phyloP scores from a whole-genome alignment of 2,329 filamentous ascomycete species.

The Epichloe uncinata region DNA sequence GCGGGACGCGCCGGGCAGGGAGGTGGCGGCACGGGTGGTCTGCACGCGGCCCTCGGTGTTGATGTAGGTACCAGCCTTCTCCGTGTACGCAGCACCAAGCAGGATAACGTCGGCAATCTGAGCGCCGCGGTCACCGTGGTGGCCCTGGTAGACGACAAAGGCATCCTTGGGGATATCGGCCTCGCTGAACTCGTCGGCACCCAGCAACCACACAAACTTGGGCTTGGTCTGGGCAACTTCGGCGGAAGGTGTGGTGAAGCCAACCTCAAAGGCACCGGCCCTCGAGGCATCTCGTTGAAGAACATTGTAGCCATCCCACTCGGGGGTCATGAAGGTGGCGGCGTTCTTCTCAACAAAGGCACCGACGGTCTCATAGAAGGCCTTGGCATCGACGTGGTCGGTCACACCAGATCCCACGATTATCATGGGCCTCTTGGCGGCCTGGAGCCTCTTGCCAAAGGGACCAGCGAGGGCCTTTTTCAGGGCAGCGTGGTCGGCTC shows the following conservation, averaged over 20 bases:
- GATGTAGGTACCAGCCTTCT: slow-evolving; percentile 91
- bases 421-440: slow-evolving; percentile 90
- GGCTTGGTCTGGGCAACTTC: slow-evolving; percentile 72
- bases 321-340: slow-evolving; percentile 69
- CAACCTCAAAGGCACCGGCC: slow-evolving; percentile 87
- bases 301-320: slow-evolving; percentile 97
- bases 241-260: slow-evolving; percentile 76
- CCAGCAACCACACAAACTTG: slow-evolving; percentile 94
- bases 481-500: slow-evolving; percentile 61
- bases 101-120: slow-evolving; percentile 89
- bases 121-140: slow-evolving; percentile 89
- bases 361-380: slow-evolving; percentile 84
- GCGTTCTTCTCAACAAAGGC: slow-evolving; percentile 88
- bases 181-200: slow-evolving; percentile 79
- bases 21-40: slow-evolving; percentile 81
- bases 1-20: slow-evolving; percentile 74
- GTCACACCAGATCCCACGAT: slow-evolving; percentile 85
- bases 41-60: slow-evolving; percentile 97
- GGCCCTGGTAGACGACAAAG: slow-evolving; percentile 95
- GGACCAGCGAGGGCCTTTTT: slow-evolving; percentile 74
- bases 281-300: slow-evolving; percentile 88
- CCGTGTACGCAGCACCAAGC: slow-evolving; percentile 88
- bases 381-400: slow-evolving; percentile 82
- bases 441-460: slow-evolving; percentile 85
- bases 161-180: slow-evolving; percentile 88